Evolutionary conservation across 768 basidiomycete species (phyloP).

Genomic region (Boletales sp.): DNA sequence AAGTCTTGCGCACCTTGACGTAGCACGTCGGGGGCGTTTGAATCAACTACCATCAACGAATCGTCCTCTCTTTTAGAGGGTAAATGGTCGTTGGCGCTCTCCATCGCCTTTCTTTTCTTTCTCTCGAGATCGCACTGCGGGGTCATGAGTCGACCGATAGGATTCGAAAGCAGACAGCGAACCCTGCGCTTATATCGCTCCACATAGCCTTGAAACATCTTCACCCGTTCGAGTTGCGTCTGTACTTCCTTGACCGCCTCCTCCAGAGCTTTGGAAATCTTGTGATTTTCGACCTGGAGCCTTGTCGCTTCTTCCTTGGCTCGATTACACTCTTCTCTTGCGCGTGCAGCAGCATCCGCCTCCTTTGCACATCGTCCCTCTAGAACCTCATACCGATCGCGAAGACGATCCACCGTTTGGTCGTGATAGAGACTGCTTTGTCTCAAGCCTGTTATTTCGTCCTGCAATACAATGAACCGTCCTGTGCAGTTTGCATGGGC

Average conservation of each 20-base stretch:
- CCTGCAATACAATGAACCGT: conserved; percentile 6
- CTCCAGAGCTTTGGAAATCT: conserved; percentile 12
- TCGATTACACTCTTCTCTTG: conserved; percentile 10
- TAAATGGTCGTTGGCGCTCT: conserved; percentile 6
- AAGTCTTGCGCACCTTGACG: conserved; percentile 10
- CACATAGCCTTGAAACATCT: conserved; percentile 19
- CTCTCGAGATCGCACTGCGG: conserved; percentile 21
- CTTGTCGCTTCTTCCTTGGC: conserved; percentile 19
- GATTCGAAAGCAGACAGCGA: conserved; percentile 1
- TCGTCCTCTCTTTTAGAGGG: conserved; percentile 22
- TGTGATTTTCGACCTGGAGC: conserved; percentile 24
- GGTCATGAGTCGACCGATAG: neutral
- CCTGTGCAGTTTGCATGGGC: conserved; percentile 14
- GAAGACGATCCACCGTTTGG: conserved; percentile 13
- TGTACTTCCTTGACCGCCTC: conserved; percentile 14
- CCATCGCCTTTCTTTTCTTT: conserved; percentile 25
- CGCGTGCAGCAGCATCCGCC: neutral
- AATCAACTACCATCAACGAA: conserved; percentile 28
- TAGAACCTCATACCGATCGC: conserved; percentile 10
- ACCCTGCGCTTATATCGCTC: conserved; percentile 21
- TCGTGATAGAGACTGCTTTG: neutral
- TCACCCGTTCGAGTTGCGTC: conserved; percentile 17
- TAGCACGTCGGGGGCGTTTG: conserved; percentile 23
- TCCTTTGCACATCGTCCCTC: conserved; percentile 13
- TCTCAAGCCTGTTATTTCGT: conserved; percentile 12